A percentile compares a stretch with the other conserved stretches of the same genome.
These are phyloP conservation scores for Anisogramma anomala DNA, from an alignment of 2,329 filamentous ascomycete genomes.

Conservation along the genomic window DNA sequence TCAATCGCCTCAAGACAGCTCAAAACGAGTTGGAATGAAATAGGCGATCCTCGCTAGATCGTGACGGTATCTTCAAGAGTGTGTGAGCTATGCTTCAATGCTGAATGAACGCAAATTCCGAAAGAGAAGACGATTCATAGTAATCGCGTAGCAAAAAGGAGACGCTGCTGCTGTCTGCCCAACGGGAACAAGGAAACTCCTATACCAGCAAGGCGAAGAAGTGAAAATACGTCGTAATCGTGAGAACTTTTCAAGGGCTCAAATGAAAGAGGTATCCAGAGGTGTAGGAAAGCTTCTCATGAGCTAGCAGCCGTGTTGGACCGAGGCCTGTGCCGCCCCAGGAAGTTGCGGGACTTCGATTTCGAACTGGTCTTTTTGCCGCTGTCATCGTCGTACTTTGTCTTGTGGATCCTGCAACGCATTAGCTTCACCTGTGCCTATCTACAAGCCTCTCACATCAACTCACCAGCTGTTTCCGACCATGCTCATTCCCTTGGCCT, in stretches of 20 bases:
- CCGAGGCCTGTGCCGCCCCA: slow-evolving; percentile 35
- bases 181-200: slow-evolving; percentile 6
- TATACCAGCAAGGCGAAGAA: slow-evolving; percentile 2
- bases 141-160: slow-evolving; percentile 8
- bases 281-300: not conserved
- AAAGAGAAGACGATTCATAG: slow-evolving; percentile 12
- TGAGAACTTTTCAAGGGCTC: not conserved
- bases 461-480: slow-evolving; percentile 94
- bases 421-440: not conserved
- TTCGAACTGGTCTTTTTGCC: slow-evolving; percentile 47
- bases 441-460: slow-evolving; percentile 1
- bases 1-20: not conserved
- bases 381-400: slow-evolving; percentile 69
- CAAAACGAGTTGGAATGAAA: slow-evolving; percentile 3
- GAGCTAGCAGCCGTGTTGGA: slow-evolving; percentile 15
- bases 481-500: slow-evolving; percentile 92
- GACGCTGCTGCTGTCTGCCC: slow-evolving; percentile 6
- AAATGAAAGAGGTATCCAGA: slow-evolving; percentile 1
- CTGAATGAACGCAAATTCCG: slow-evolving; percentile 12
- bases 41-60: slow-evolving; percentile 13
- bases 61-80: slow-evolving; percentile 13
- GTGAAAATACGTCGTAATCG: not conserved
- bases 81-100: not conserved
- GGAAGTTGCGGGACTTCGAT: slow-evolving; percentile 63
- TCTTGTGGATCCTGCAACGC: slow-evolving; percentile 74